Conservation (phyloP, 345 rosid genomes). For the Cardiospermum halicacabum region DNA sequence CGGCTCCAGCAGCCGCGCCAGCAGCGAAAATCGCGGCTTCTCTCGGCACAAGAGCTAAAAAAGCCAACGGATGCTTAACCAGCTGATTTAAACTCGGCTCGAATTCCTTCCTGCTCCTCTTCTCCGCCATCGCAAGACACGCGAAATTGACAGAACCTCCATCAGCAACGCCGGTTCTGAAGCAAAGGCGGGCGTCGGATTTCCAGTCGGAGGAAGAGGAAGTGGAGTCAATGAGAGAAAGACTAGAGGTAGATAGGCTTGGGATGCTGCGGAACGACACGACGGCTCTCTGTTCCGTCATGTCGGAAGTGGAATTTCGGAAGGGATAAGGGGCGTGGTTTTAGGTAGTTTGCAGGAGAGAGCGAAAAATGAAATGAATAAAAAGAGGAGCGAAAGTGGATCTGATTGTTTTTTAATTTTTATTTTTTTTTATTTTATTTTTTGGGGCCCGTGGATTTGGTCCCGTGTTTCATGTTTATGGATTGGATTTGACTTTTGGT, state of each 20-base stretch:
- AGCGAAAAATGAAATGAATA: not conserved
- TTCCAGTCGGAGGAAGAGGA: conserved; percentile 20
- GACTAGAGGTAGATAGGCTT: conserved; percentile 33
- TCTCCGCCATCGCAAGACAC: conserved; percentile 55
- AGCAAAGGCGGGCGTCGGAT: conserved; percentile 12
- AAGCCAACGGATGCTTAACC: conserved; percentile 65
- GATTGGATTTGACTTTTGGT: not conserved
- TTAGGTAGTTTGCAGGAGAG: conserved; percentile 1
- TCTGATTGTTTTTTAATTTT: not conserved
- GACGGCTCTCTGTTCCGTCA: conserved; percentile 42
- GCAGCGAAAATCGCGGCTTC: conserved; percentile 82
- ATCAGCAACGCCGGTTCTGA: conserved; percentile 14
- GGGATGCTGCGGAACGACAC: conserved; percentile 37
- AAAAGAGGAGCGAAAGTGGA: not conserved
- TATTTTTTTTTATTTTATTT: not conserved
- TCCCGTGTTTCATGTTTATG: not conserved
- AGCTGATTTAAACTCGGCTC: conserved; percentile 66
- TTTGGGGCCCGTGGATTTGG: not conserved
- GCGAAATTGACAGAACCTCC: conserved; percentile 46
- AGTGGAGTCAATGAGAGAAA: conserved; percentile 17
- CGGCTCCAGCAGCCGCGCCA: conserved; percentile 93
- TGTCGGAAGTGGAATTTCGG: conserved; percentile 19
- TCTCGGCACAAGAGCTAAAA: conserved; percentile 56
- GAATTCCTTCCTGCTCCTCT: conserved; percentile 39
- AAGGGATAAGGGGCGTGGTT: conserved; percentile 31